Evolutionary conservation across 1,284 basidiomycete species (phyloP).

Genomic region (Cutaneotrichosporon arboriforme): DNA sequence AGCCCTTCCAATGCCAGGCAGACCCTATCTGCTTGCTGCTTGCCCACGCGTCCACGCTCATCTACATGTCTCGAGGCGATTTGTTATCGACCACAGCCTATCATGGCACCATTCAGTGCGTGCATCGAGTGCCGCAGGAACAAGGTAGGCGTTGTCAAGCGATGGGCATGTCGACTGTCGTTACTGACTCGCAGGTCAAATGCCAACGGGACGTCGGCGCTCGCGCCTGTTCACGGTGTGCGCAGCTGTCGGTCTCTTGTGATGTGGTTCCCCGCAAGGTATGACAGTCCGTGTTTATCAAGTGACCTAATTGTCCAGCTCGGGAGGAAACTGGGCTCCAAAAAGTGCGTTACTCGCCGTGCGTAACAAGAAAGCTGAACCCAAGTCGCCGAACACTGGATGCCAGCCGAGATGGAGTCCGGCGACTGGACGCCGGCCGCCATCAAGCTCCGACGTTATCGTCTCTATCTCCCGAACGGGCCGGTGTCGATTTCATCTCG

Average conservation of each 20-base stretch:
- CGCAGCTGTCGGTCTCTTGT: constrained; percentile 7
- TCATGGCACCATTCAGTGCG: constrained; percentile 11
- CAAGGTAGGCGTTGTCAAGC: constrained; percentile 17
- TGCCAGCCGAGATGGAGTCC: not conserved
- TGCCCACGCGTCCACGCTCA: too few species aligned
- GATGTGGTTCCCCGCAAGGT: constrained; percentile 14
- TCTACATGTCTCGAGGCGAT: too few species aligned
- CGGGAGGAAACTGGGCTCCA: constrained; percentile 19
- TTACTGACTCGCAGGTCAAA: constrained; percentile 6
- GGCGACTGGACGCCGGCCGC: too few species aligned
- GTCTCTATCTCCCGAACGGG: too few species aligned
- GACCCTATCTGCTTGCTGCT: too few species aligned
- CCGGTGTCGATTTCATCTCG: too few species aligned
- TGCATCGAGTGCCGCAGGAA: constrained; percentile 16
- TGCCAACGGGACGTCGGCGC: constrained; percentile 7
- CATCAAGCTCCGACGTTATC: too few species aligned
- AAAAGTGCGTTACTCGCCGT: constrained; percentile 10
- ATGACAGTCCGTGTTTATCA: not conserved
- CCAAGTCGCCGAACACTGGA: not conserved
- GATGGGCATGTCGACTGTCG: not conserved
- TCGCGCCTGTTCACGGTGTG: constrained; percentile 11
- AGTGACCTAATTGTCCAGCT: constrained; percentile 12
- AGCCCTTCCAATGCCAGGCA: too few species aligned
- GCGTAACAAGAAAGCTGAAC: too few species aligned
- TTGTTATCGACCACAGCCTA: too few species aligned